Conservation (phyloP, 768 basidiomycete species). For the Epithele typhae region DNA sequence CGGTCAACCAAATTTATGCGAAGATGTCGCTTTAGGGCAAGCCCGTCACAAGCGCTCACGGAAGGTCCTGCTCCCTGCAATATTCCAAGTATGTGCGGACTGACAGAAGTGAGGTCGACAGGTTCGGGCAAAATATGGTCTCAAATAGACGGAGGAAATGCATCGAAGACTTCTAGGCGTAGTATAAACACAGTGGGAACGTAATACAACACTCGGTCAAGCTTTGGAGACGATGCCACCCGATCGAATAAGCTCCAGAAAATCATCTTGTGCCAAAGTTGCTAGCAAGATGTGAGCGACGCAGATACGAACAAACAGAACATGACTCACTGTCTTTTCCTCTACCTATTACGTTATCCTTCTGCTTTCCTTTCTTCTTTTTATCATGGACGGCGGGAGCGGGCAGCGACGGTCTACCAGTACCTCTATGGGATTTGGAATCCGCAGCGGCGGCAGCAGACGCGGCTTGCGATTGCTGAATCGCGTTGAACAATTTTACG, state of each 20-base stretch:
- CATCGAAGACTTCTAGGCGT: too few species aligned
- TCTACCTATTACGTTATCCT: slow-evolving; percentile 48
- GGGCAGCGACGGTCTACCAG: slow-evolving; percentile 68
- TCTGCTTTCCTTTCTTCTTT: slow-evolving; percentile 42
- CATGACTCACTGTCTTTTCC: slow-evolving; percentile 51
- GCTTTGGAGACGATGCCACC: slow-evolving; percentile 75
- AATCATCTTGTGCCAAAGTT: slow-evolving; percentile 63
- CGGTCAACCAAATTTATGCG: slow-evolving; percentile 31
- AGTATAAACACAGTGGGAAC: too few species aligned
- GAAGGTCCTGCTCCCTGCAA: too few species aligned
- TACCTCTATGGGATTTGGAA: slow-evolving; percentile 57
- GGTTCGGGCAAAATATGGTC: too few species aligned
- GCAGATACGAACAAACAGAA: slow-evolving; percentile 2
- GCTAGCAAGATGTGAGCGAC: slow-evolving; percentile 32
- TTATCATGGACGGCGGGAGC: slow-evolving; percentile 55
- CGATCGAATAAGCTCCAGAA: slow-evolving; percentile 79
- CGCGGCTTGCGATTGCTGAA: slow-evolving; percentile 74
- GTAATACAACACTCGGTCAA: slow-evolving; percentile 24
- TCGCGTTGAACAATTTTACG: slow-evolving; percentile 83
- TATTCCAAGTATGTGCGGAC: too few species aligned
- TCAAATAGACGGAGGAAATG: too few species aligned
- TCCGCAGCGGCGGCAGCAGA: slow-evolving; percentile 50
- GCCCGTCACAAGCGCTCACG: slow-evolving; percentile 10
- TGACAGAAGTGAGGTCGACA: too few species aligned
- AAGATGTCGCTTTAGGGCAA: slow-evolving; percentile 36